Evolutionary conservation across 805 yeast genomes (phyloP).

Genomic region (Phaffomyces thermotolerans): DNA sequence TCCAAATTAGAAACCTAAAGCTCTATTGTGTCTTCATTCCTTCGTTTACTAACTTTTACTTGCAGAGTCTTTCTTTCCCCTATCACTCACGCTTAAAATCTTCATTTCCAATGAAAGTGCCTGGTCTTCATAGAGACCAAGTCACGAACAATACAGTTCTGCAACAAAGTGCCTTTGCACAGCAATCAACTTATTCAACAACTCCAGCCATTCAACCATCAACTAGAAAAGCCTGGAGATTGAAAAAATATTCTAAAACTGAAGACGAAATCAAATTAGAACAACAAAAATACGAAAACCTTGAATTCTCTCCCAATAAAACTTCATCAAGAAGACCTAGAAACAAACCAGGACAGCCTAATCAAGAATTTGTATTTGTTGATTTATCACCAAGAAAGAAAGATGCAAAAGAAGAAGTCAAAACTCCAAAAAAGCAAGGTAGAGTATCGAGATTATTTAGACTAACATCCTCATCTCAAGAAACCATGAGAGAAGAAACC

Average conservation of each 20-base stretch:
- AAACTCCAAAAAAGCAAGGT: conserved; percentile 6
- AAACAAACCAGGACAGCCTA: conserved; percentile 17
- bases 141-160: not conserved
- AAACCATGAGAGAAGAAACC: not conserved
- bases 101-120: conserved; percentile 1
- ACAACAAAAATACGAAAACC: conserved; percentile 17
- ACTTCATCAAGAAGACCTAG: conserved; percentile 20
- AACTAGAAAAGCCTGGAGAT: conserved; percentile 22
- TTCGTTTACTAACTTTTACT: too few species aligned
- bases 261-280: conserved; percentile 20
- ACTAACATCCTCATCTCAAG: conserved; percentile 4
- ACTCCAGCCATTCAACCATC: conserved; percentile 5
- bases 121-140: conserved; percentile 1
- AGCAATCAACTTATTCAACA: not conserved
- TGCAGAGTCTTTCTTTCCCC: not conserved
- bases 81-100: not conserved
- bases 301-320: conserved; percentile 22
- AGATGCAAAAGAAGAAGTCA: conserved; percentile 1
- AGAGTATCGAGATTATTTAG: conserved; percentile 8
- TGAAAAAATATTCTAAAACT: conserved; percentile 20
- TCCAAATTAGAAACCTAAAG: too few species aligned
- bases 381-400: conserved; percentile 24
- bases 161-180: not conserved
- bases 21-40: too few species aligned
- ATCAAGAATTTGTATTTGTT: conserved; percentile 25